A percentile compares a stretch with the other conserved stretches of the same genome.
These are phyloP conservation scores for Coemansia sp. DNA, from an alignment of 192 early-diverging fungal species.

Conservation along the genomic window DNA sequence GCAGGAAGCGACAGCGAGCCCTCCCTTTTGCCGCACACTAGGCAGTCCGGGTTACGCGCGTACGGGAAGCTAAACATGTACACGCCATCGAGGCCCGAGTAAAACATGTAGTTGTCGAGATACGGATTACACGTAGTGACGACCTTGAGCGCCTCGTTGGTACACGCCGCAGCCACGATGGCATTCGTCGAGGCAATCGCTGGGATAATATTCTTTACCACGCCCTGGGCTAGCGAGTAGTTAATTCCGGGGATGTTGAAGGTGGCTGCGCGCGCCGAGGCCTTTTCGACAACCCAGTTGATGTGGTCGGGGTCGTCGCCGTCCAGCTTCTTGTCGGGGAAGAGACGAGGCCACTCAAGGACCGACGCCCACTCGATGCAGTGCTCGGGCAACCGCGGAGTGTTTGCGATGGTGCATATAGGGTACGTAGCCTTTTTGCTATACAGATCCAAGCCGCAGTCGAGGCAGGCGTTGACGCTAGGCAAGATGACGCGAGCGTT, in stretches of 20 bases:
- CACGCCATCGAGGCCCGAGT: constrained; percentile 86
- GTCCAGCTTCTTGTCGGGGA: constrained; percentile 74
- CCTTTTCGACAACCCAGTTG: constrained; percentile 70
- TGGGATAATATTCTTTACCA: constrained; percentile 98
- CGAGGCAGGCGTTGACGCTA: constrained; percentile 84
- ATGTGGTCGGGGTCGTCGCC: constrained; percentile 79
- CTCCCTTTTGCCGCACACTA: constrained; percentile 79
- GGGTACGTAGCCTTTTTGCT: constrained; percentile 88
- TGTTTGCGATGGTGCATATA: constrained; percentile 98
- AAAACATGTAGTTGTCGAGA: constrained; percentile 97
- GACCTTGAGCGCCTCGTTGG: constrained; percentile 94
- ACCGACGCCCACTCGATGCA: constrained; percentile 97
- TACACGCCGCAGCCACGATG: constrained; percentile 84
- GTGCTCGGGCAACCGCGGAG: constrained; percentile 95
- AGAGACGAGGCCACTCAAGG: constrained; percentile 87
- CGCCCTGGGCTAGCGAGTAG: constrained; percentile 90
- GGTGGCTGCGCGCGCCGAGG: constrained; percentile 66
- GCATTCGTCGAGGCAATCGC: constrained; percentile 92
- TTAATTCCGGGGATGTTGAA: constrained; percentile 89
- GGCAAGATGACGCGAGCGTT: constrained; percentile 93
- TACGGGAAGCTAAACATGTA: constrained; percentile 90
- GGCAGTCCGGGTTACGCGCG: constrained; percentile 81
- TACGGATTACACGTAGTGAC: constrained; percentile 73
- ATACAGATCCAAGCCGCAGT: constrained; percentile 93
- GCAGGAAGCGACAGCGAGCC: constrained; percentile 55